phyloP scores from a whole-genome alignment of 2,329 filamentous ascomycete species.

The Fusarium lateritium region DNA sequence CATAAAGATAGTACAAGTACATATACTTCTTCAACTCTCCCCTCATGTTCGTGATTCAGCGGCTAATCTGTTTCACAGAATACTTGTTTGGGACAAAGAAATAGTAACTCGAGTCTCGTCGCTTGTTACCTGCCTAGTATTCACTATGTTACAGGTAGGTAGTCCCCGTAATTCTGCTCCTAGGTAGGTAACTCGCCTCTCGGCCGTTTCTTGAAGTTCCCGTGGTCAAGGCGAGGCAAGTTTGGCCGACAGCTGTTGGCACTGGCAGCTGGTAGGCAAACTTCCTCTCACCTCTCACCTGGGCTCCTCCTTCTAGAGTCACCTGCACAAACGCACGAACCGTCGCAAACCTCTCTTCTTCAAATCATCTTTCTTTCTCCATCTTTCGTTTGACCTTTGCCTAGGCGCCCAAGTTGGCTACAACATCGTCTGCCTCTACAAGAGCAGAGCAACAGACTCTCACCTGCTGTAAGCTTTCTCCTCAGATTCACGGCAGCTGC shows the following conservation, averaged over 20 bases:
- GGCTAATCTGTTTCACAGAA: constrained; percentile 15
- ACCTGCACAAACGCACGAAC: constrained; percentile 19
- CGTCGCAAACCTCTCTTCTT: constrained; percentile 18
- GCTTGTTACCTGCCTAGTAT: neutral
- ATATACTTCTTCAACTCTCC: neutral
- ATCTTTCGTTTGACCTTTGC: constrained; percentile 9
- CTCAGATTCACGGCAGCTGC: constrained; percentile 34
- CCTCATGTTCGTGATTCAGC: constrained; percentile 1
- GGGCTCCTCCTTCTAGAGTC: constrained; percentile 9
- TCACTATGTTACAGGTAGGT: neutral
- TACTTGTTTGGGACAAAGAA: constrained; percentile 4
- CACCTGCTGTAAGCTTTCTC: constrained; percentile 8
- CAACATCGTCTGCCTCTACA: constrained; percentile 9
- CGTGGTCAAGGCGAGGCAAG: constrained; percentile 11
- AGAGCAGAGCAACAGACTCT: constrained; percentile 10
- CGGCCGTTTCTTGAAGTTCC: constrained; percentile 1
- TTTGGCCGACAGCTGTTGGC: constrained; percentile 34
- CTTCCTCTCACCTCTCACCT: neutral
- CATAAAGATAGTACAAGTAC: neutral
- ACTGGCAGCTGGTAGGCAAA: constrained; percentile 34
- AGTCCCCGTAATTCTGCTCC: no score
- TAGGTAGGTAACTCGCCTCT: neutral
- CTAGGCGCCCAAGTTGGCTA: constrained; percentile 4
- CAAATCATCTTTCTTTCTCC: constrained; percentile 3
- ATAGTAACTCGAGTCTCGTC: constrained; percentile 15